phyloP scores from a whole-genome alignment of 768 basidiomycete genomes.

The Mycena belliarum region DNA sequence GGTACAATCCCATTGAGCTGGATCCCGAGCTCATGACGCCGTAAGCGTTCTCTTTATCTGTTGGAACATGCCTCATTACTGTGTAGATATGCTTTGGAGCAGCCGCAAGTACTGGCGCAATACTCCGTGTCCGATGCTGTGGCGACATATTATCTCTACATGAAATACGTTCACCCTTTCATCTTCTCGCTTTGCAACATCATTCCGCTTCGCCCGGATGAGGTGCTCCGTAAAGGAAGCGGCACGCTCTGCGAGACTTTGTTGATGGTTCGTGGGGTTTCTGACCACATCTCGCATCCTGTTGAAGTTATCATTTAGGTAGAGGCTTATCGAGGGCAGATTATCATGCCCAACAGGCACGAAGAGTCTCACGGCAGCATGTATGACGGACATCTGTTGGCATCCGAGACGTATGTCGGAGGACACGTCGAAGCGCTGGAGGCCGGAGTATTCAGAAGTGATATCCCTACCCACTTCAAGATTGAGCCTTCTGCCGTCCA shows the following conservation, averaged over 20 bases:
- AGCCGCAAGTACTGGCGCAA: conserved; percentile 90
- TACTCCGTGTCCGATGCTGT: conserved; percentile 99
- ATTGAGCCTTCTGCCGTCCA: conserved; percentile 86
- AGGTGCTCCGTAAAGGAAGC: conserved; percentile 92
- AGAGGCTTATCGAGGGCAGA: conserved; percentile 86
- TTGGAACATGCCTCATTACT: background rate
- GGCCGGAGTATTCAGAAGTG: conserved; percentile 96
- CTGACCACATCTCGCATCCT: background rate
- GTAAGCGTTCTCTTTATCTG: conserved; percentile 48
- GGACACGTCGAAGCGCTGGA: conserved; percentile 98
- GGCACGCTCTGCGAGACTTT: conserved; percentile 97
- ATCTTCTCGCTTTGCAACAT: conserved; percentile 99
- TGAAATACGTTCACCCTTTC: conserved; percentile 99
- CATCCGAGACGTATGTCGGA: conserved; percentile 97
- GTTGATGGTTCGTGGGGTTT: conserved; percentile 75
- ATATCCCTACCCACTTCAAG: conserved; percentile 94
- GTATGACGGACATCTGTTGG: conserved; percentile 94
- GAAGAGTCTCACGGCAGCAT: conserved; percentile 91
- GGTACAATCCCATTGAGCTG: conserved; percentile 94
- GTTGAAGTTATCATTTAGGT: conserved; percentile 54
- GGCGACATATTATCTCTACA: conserved; percentile 99
- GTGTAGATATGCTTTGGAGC: conserved; percentile 91
- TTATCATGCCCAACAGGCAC: conserved; percentile 98
- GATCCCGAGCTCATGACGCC: conserved; percentile 99
- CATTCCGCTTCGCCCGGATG: conserved; percentile 95